Percentiles rank a stretch among this genome's conserved stretches.
phyloP scores from a whole-genome alignment of 2,329 filamentous ascomycete genomes.

The Xylaria sp. region DNA sequence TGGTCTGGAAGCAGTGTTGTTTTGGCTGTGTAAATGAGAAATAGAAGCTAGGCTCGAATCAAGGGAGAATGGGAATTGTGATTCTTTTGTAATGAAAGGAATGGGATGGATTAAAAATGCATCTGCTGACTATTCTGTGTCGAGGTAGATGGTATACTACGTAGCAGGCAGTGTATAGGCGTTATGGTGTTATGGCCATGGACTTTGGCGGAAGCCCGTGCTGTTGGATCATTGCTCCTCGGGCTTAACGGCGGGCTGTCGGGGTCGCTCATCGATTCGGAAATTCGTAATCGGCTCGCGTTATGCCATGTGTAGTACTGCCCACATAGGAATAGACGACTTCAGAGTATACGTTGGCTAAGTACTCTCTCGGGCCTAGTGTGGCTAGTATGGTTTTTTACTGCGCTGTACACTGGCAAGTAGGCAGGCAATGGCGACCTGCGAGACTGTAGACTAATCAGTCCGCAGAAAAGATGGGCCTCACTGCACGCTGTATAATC shows the following conservation, averaged over 20 bases:
- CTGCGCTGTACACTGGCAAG: background rate
- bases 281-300: slow-evolving; percentile 46
- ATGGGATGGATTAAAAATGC: slow-evolving; percentile 35
- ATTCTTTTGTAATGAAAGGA: slow-evolving; percentile 40
- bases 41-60: slow-evolving; percentile 6
- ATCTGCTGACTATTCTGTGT: slow-evolving; percentile 38
- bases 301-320: slow-evolving; percentile 18
- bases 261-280: slow-evolving; percentile 36
- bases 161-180: background rate
- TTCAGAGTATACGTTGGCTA: background rate
- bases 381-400: background rate
- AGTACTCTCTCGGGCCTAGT: background rate
- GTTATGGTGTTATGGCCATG: slow-evolving; percentile 14
- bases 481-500: slow-evolving; percentile 36
- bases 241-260: slow-evolving; percentile 45
- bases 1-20: slow-evolving; percentile 24
- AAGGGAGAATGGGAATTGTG: slow-evolving; percentile 30
- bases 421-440: background rate
- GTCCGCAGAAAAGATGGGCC: slow-evolving; percentile 32
- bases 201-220: slow-evolving; percentile 32
- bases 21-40: slow-evolving; percentile 16
- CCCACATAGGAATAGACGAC: background rate
- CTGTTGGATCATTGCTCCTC: slow-evolving; percentile 30
- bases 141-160: background rate
- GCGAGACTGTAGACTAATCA: slow-evolving; percentile 26